Base-by-base conservation (phyloP, 257 asterid species). In the Voacanga thouarsii region DNA sequence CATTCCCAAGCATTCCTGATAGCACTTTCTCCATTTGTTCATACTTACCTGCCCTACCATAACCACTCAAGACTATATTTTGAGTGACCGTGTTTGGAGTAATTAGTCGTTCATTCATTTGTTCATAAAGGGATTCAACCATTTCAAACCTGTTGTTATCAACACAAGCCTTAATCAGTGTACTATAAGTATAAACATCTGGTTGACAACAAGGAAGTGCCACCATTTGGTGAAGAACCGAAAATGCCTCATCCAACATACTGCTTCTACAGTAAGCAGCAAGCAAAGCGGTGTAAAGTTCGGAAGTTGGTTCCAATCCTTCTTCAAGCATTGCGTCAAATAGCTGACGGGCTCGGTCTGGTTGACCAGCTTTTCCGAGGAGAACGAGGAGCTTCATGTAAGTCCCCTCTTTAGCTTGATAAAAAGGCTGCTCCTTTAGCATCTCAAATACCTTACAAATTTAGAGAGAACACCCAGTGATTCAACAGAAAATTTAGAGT, bases 1-100 rank as follows among this genome's bases (percentile, higher is more conserved):
- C 66, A 77, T 92, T 89, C 26, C 59, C 87, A 8, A 91, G 93
- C 99, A 95, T 95, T 72, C 84, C 87, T 1, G 87, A 64, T 21
- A 95, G 89, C 71, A 95, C 85, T 82, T 82, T 86, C 89, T 91
- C 99, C 99, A 95, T 95, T 75, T 93, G 94, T 21, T 87, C 96
- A 49, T 88, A 95, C 74, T 80, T 92, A 56, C 97, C 94, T 0
- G 94, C 97, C 85, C 86, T 91, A 23, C 99, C 96, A 81, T 89
- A 93, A 18, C 99, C 99, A 75, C 92, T 89, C 65, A 95, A 83
- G 67, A 95, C 96, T 76, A 82, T 93, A 47, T 95, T 93, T 55
- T 95, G 99, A 64, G 98, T 95, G 71, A 93, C 97, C 0, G 96
- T 93, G 78, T 95, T 95, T 3, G 98, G 99, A 77, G 87, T 84